Percentiles rank a stretch among this genome's conserved stretches.
These are phyloP conservation scores for Herpomyces periplanetae DNA, from an alignment of 2,329 filamentous ascomycete genomes.

Conservation along the genomic window DNA sequence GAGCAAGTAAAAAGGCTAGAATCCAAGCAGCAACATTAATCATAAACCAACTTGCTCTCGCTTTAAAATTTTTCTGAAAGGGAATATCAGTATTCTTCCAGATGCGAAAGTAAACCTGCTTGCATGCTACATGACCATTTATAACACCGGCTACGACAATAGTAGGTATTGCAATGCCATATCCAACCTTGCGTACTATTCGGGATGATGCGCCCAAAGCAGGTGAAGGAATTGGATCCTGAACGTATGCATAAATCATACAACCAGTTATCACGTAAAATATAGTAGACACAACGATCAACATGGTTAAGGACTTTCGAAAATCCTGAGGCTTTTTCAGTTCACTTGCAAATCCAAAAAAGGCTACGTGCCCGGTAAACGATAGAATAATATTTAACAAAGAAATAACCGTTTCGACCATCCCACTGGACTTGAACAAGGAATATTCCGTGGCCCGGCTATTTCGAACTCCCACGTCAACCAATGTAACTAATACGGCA, in stretches of 20 bases:
- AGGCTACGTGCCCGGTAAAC: conserved; percentile 22
- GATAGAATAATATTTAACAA: conserved; percentile 30
- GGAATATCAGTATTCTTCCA: conserved; percentile 20
- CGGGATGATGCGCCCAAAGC: conserved; percentile 20
- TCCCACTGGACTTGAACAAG: conserved; percentile 7
- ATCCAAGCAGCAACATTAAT: conserved; percentile 16
- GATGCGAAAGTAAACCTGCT: conserved; percentile 22
- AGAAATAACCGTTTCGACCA: conserved; percentile 17
- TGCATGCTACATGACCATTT: conserved; percentile 22
- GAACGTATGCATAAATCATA: conserved; percentile 25
- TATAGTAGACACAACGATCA: conserved; percentile 17
- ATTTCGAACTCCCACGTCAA: conserved; percentile 17
- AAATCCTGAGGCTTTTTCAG: conserved; percentile 19
- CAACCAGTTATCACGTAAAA: conserved; percentile 24
- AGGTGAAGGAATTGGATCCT: conserved; percentile 18
- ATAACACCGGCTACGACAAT: conserved; percentile 31
- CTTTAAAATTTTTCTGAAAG: no score
- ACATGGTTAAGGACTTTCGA: conserved; percentile 18
- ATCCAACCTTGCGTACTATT: conserved; percentile 20
- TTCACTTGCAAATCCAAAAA: conserved; percentile 24
- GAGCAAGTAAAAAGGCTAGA: conserved; percentile 22
- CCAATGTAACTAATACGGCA: conserved; percentile 23
- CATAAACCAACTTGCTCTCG: no score
- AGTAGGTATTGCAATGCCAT: conserved; percentile 24
- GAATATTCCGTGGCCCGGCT: conserved; percentile 8